These are phyloP conservation scores for Xylaria curta DNA, from an alignment of 495 filamentous ascomycete genomes.

Conservation along the genomic window DNA sequence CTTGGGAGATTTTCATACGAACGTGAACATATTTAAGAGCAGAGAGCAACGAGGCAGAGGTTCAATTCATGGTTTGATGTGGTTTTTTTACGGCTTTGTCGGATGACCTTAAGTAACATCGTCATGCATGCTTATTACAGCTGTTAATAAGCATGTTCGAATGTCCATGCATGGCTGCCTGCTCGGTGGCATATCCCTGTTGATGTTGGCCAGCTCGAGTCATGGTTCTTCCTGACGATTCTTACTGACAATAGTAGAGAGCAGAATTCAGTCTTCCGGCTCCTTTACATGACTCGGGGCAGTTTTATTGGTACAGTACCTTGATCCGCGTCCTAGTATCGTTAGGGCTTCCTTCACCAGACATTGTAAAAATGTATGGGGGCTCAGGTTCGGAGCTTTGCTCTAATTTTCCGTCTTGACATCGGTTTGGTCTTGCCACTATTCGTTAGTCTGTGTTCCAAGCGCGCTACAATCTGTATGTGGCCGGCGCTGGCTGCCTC, in stretches of 20 bases:
- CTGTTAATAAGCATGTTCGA: constrained; percentile 8
- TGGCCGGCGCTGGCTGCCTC: not conserved
- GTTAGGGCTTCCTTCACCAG: not conserved
- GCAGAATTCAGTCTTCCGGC: not conserved
- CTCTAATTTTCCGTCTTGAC: not conserved
- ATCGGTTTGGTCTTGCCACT: constrained; percentile 3
- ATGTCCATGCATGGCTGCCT: constrained; percentile 19
- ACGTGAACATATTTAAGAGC: not conserved
- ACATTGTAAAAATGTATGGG: not conserved
- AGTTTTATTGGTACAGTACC: constrained; percentile 7
- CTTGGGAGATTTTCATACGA: not conserved
- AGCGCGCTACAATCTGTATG: not conserved
- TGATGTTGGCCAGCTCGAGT: constrained; percentile 21
- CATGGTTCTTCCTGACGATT: constrained; percentile 9
- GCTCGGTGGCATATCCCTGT: constrained; percentile 20
- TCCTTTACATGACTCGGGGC: constrained; percentile 12
- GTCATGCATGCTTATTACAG: constrained; percentile 26
- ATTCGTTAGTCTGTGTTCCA: not conserved
- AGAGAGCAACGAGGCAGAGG: not conserved
- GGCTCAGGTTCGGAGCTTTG: not conserved
- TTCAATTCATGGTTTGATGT: not conserved
- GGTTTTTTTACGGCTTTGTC: not conserved
- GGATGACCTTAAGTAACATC: constrained; percentile 23
- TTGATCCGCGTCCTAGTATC: not conserved
- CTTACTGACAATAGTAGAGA: not conserved